These are phyloP conservation scores for Zygotorulaspora mrakii DNA, from an alignment of 1,139 yeast species.

Conservation along the genomic window DNA sequence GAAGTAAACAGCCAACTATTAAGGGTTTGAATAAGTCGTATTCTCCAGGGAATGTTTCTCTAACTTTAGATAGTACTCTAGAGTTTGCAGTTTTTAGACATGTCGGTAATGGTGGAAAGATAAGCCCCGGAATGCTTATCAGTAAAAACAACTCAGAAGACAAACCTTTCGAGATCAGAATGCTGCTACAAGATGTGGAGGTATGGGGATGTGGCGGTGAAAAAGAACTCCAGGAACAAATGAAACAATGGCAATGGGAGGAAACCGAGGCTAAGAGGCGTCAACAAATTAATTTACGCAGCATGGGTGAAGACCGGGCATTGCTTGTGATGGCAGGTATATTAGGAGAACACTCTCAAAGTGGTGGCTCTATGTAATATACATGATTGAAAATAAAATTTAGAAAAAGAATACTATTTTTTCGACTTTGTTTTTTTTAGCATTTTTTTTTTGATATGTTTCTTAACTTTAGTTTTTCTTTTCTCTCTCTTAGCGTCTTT, in stretches of 20 bases:
- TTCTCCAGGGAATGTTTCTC: slow-evolving; percentile 66
- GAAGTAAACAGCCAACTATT: slow-evolving; percentile 58
- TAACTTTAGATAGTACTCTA: slow-evolving; percentile 70
- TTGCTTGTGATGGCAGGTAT: slow-evolving; percentile 87
- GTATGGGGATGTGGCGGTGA: slow-evolving; percentile 90
- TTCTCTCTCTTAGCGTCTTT: slow-evolving; percentile 84
- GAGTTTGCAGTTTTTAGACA: slow-evolving; percentile 82
- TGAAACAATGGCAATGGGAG: slow-evolving; percentile 86
- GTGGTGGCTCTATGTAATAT: slow-evolving; percentile 59
- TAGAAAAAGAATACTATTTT: slow-evolving; percentile 22
- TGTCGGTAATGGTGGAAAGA: slow-evolving; percentile 51
- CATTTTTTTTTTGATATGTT: slow-evolving; percentile 79
- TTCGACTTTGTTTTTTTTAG: slow-evolving; percentile 49
- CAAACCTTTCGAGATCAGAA: slow-evolving; percentile 58
- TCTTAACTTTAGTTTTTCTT: slow-evolving; percentile 86
- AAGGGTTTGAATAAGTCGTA: slow-evolving; percentile 45
- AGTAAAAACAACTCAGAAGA: slow-evolving; percentile 24
- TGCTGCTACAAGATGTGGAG: slow-evolving; percentile 70
- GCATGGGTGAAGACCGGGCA: slow-evolving; percentile 78
- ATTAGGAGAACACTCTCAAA: slow-evolving; percentile 58
- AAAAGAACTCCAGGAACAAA: slow-evolving; percentile 71
- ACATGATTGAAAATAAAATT: no score
- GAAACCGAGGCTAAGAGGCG: slow-evolving; percentile 78
- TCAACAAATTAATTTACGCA: slow-evolving; percentile 60
- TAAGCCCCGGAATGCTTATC: slow-evolving; percentile 35